phyloP scores from a whole-genome alignment of 1,139 yeast species.

The Hyphopichia khmerensis region DNA sequence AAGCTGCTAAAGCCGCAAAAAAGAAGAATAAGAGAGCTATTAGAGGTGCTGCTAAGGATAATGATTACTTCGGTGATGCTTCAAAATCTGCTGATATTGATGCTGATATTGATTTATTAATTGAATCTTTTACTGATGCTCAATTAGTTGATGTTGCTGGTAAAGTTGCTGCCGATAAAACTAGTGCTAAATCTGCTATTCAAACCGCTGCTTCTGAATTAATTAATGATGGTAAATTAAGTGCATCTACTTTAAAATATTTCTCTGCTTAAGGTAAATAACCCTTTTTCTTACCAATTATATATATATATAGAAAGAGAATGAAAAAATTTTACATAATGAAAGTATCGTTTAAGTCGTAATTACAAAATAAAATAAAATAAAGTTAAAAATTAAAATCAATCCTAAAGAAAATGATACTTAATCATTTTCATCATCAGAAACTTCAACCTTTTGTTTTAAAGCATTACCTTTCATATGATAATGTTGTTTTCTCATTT shows the following conservation, averaged over 20 bases:
- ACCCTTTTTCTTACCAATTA: too few species aligned
- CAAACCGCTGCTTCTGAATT: slow-evolving; percentile 48
- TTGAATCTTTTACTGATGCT: slow-evolving; percentile 77
- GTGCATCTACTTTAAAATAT: slow-evolving; percentile 37
- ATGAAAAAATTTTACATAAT: background rate
- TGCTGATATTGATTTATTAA: slow-evolving; percentile 73
- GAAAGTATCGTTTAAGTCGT: background rate
- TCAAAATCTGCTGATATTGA: slow-evolving; percentile 66
- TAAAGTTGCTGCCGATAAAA: slow-evolving; percentile 54
- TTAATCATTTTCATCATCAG: slow-evolving; percentile 29
- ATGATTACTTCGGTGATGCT: slow-evolving; percentile 80
- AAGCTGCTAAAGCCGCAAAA: slow-evolving; percentile 94
- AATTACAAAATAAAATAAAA: background rate
- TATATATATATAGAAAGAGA: background rate
- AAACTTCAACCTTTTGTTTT: slow-evolving; percentile 28
- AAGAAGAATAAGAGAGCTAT: slow-evolving; percentile 96
- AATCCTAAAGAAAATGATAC: background rate
- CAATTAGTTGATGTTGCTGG: slow-evolving; percentile 70
- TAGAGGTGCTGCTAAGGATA: slow-evolving; percentile 81
- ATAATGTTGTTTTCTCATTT: slow-evolving; percentile 74
- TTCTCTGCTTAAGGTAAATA: slow-evolving; percentile 14
- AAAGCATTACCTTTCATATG: slow-evolving; percentile 65
- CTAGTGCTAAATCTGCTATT: slow-evolving; percentile 52
- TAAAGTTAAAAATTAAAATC: too few species aligned
- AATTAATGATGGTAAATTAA: slow-evolving; percentile 29